A percentile compares a stretch with the other conserved stretches of the same genome.
phyloP scores from a whole-genome alignment of 2,329 filamentous ascomycete genomes.

The Magnaporthales sp. region DNA sequence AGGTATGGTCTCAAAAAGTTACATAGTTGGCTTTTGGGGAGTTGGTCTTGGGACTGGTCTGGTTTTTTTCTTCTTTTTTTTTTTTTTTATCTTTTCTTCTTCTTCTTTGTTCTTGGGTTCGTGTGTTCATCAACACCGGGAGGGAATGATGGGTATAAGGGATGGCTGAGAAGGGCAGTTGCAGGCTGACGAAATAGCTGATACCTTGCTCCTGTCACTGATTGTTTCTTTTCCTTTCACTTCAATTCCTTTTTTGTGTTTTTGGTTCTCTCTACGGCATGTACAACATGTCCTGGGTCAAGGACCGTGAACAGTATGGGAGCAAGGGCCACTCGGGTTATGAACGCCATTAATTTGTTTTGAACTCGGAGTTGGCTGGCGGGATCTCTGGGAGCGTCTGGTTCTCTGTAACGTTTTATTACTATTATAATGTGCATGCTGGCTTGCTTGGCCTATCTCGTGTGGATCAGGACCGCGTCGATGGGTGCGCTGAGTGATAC shows the following conservation, averaged over 20 bases:
- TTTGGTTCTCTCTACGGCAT: slow-evolving; percentile 3
- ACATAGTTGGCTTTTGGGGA: slow-evolving; percentile 3
- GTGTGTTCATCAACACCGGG: neutral
- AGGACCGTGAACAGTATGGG: neutral
- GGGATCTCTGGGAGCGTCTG: neutral
- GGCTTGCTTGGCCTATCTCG: neutral
- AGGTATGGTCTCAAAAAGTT: slow-evolving; percentile 4
- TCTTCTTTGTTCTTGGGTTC: neutral
- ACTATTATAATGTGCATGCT: neutral
- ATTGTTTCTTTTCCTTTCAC: neutral
- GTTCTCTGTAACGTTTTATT: slow-evolving; percentile 2
- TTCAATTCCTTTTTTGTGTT: neutral
- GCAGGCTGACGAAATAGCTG: neutral
- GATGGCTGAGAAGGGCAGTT: neutral
- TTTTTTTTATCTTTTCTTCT: neutral
- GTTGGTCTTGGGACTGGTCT: neutral
- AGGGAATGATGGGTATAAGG: neutral
- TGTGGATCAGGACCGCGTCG: neutral
- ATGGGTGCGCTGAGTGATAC: neutral
- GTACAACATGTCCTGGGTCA: neutral
- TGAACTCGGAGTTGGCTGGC: slow-evolving; percentile 3
- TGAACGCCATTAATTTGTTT: slow-evolving; percentile 3
- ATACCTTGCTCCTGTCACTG: neutral
- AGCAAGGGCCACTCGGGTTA: neutral
- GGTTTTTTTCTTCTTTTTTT: neutral